These are phyloP conservation scores for Aspergillus calidoustus DNA, from an alignment of 2,329 filamentous ascomycete genomes.

Conservation along the genomic window DNA sequence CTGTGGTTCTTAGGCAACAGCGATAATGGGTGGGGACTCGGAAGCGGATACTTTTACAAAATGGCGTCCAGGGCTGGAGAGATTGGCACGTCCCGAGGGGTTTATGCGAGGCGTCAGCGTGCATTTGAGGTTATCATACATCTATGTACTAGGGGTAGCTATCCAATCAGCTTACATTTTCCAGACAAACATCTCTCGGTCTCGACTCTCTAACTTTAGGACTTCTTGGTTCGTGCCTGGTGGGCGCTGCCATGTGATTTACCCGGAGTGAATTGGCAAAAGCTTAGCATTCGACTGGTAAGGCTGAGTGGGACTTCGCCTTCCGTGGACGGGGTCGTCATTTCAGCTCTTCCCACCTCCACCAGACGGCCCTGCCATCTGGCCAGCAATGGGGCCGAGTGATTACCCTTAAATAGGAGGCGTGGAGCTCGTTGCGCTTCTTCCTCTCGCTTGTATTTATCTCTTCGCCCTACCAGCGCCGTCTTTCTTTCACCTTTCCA, in stretches of 20 bases:
- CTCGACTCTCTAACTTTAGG: background rate
- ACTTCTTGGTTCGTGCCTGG: background rate
- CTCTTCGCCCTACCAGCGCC: background rate
- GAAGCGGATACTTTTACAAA: background rate
- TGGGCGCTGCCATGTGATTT: background rate
- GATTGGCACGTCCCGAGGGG: background rate
- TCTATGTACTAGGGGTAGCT: background rate
- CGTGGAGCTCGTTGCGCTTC: background rate
- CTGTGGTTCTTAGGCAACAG: conserved; percentile 9
- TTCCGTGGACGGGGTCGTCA: conserved; percentile 1
- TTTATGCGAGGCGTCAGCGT: background rate
- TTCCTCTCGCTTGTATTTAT: background rate
- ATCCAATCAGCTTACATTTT: background rate
- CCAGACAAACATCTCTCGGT: background rate
- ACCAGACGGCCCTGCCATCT: background rate
- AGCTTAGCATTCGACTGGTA: conserved; percentile 9
- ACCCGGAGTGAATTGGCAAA: conserved; percentile 10
- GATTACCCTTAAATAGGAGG: conserved; percentile 2
- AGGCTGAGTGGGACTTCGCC: conserved; percentile 11
- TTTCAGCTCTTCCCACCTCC: background rate
- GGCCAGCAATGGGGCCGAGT: background rate
- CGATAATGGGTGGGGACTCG: conserved; percentile 6
- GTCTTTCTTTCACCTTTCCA: background rate
- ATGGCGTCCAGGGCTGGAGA: background rate
- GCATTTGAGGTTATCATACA: background rate